A percentile compares a stretch with the other conserved stretches of the same genome.
phyloP scores from a whole-genome alignment of 2,329 filamentous ascomycete genomes.

The Xylaria sp. region DNA sequence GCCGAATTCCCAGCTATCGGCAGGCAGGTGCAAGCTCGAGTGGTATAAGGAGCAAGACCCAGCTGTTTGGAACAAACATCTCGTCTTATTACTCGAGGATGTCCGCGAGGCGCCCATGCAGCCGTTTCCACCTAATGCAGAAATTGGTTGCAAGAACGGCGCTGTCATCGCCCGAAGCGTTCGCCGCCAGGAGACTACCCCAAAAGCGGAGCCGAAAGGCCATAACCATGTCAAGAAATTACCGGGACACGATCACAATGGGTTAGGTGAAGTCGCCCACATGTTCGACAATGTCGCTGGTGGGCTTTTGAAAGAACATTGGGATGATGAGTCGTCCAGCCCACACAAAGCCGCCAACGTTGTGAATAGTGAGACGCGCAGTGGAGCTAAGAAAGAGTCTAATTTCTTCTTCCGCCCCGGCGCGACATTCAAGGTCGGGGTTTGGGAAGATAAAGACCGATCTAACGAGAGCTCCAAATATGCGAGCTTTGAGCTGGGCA shows the following conservation, averaged over 20 bases:
- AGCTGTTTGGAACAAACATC: slow-evolving; percentile 32
- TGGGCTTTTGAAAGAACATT: not conserved
- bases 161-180: slow-evolving; percentile 38
- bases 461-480: slow-evolving; percentile 33
- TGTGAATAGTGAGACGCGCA: slow-evolving; percentile 40
- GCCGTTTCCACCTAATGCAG: slow-evolving; percentile 49
- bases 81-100: slow-evolving; percentile 50
- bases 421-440: slow-evolving; percentile 45
- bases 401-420: slow-evolving; percentile 51
- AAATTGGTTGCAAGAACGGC: slow-evolving; percentile 45
- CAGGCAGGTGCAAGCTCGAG: slow-evolving; percentile 42
- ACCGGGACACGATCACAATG: not conserved
- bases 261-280: not conserved
- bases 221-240: not conserved
- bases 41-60: slow-evolving; percentile 31
- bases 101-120: slow-evolving; percentile 54
- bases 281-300: not conserved
- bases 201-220: not conserved
- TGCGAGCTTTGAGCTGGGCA: slow-evolving; percentile 37
- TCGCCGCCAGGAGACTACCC: not conserved
- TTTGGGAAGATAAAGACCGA: slow-evolving; percentile 47
- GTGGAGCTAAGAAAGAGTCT: slow-evolving; percentile 35
- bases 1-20: slow-evolving; percentile 55
- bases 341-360: slow-evolving; percentile 28
- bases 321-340: slow-evolving; percentile 28